A percentile compares a stretch with the other conserved stretches of the same genome.
Evolutionary conservation across 2,329 filamentous ascomycete genomes (phyloP).

Genomic region (Shiraia bambusicola): DNA sequence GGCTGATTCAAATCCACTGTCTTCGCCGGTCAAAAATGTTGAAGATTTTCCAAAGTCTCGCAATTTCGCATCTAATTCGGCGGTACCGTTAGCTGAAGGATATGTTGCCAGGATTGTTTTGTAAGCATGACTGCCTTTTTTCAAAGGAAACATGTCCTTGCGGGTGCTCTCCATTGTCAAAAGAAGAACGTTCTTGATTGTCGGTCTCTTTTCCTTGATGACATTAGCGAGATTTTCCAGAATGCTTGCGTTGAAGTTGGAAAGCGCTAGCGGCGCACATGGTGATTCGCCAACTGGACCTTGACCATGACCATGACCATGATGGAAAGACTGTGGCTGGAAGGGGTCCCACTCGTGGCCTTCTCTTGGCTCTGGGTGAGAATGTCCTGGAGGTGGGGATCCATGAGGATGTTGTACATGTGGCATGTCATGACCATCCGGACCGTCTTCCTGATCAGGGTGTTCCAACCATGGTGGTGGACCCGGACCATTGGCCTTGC

Average conservation of each 20-base stretch:
- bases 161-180: conserved; percentile 19
- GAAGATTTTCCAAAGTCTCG: conserved; percentile 9
- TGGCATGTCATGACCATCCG: neutral
- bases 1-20: conserved; percentile 5
- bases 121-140: conserved; percentile 15
- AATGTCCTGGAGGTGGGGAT: neutral
- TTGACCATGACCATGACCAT: conserved; percentile 4
- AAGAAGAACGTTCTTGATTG: conserved; percentile 17
- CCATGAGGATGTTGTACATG: neutral
- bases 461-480: conserved; percentile 12
- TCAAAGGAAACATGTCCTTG: conserved; percentile 19
- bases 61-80: conserved; percentile 13
- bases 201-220: conserved; percentile 8
- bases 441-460: conserved; percentile 6
- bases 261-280: conserved; percentile 15
- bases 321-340: neutral
- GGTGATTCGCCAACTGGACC: conserved; percentile 1
- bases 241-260: conserved; percentile 15
- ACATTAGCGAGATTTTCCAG: conserved; percentile 1
- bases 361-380: neutral
- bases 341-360: no score
- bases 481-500: conserved; percentile 11
- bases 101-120: conserved; percentile 13
- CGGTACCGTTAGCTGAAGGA: conserved; percentile 4
- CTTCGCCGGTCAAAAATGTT: conserved; percentile 13